Base-by-base conservation (phyloP, 768 basidiomycete genomes). In the Tricholoma hemisulphureum region DNA sequence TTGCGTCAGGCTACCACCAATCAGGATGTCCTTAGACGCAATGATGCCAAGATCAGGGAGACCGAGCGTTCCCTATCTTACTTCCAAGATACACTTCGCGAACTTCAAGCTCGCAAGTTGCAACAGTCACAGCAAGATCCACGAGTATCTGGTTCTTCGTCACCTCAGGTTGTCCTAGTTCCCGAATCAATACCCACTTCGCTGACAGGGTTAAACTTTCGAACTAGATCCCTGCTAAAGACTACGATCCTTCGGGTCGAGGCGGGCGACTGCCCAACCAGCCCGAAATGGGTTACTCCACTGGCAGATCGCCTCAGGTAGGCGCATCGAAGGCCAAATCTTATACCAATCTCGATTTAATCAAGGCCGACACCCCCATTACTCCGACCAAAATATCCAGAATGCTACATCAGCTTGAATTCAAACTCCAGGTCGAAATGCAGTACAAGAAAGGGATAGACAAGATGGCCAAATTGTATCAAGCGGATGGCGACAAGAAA, bases 361-460 rank as follows among this genome's bases (percentile, higher is more conserved):
- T 97, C 74, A 95, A 95, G 75, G 95, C 95, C 61, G 97, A 99
- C 76, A 95, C 95, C 45, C 95, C 96, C 14, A 86, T 96, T 69
- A 95, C 94, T 18, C 89, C 95, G 2, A 89, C 92, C 64, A 98
- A 96, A 79, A 98, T 99, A 71, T 92, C 94, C 39, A 86, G 86
- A 64, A 98, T 98, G 95, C 85, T 98, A 51, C 95, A 98, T 74
- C 95, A 98, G 73, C 87, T 99, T 60, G 95, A 98, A 75, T 99
- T 98, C 84, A 99, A 99, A 77, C 86, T 98, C 55, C 93, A 96
- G 73, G 93, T 99, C 62, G 97, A 99, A 75, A 85, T 90, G 77
- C 95, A 98, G 75, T 98, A 98, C 80, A 96, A 95, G 80, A 84
- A 88, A 71, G 97, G 97, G 39, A 97, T 98, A 62, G 95, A 98